phyloP scores from a whole-genome alignment of 768 basidiomycete species.

The Tricholoma sp. region DNA sequence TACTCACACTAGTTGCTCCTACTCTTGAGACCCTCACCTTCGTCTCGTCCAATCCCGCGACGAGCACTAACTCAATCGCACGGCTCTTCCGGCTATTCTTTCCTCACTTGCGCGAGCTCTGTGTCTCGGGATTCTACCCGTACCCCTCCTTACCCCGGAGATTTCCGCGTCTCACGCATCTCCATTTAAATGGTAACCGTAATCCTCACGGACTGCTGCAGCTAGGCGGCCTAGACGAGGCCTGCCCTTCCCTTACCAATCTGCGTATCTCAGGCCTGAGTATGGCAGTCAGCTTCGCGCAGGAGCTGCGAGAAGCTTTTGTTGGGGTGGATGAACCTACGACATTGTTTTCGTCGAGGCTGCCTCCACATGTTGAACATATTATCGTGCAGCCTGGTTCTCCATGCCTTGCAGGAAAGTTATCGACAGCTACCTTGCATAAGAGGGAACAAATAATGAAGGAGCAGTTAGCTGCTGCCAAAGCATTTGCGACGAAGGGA shows the following conservation, averaged over 20 bases:
- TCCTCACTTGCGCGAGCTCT: constrained; percentile 35
- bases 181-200: constrained; percentile 45
- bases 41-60: constrained; percentile 25
- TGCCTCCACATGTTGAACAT: constrained; percentile 19
- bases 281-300: constrained; percentile 34
- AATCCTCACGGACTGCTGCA: constrained; percentile 46
- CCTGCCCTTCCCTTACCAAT: constrained; percentile 34
- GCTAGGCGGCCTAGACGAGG: constrained; percentile 29
- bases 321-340: constrained; percentile 4
- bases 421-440: constrained; percentile 2
- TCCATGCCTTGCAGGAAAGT: constrained; percentile 8
- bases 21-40: constrained; percentile 39
- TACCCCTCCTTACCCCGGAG: constrained; percentile 32
- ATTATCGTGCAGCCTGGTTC: constrained; percentile 26
- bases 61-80: constrained; percentile 35
- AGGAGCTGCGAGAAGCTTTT: constrained; percentile 34
- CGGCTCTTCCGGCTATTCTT: constrained; percentile 37
- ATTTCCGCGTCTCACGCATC: constrained; percentile 33
- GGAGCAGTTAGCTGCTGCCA: constrained; percentile 16
- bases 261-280: constrained; percentile 39
- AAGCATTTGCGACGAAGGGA: constrained; percentile 2
- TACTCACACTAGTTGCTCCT: constrained; percentile 33
- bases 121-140: constrained; percentile 46
- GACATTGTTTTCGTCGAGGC: constrained; percentile 16
- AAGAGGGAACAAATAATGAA: constrained; percentile 27